These are phyloP conservation scores for Pseudonectria foliicola DNA, from an alignment of 2,329 filamentous ascomycete genomes.

Conservation along the genomic window DNA sequence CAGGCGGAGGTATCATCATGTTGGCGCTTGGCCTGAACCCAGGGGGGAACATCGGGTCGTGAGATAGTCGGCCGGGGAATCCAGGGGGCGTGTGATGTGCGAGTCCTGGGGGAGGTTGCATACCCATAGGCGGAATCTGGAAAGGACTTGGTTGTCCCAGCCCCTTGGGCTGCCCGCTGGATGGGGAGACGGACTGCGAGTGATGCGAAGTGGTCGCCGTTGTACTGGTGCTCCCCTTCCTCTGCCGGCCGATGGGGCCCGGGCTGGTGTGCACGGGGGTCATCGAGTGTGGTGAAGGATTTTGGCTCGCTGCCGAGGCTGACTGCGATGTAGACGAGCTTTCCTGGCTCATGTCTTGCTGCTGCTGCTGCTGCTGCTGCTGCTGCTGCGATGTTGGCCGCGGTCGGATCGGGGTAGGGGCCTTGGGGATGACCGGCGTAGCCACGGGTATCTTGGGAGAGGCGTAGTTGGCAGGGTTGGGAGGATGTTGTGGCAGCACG, in stretches of 20 bases:
- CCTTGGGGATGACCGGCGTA: constrained; percentile 76
- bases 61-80: constrained; percentile 53
- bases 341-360: constrained; percentile 64
- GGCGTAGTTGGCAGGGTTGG: constrained; percentile 50
- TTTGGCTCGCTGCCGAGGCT: constrained; percentile 45
- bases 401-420: constrained; percentile 68
- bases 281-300: constrained; percentile 51
- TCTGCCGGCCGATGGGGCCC: constrained; percentile 53
- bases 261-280: constrained; percentile 61
- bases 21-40: constrained; percentile 39
- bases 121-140: constrained; percentile 47
- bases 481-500: constrained; percentile 52
- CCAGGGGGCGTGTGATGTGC: constrained; percentile 35
- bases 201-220: constrained; percentile 22
- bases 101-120: constrained; percentile 39
- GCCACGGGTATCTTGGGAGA: constrained; percentile 76
- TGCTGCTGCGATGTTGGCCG: constrained; percentile 79
- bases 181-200: constrained; percentile 50
- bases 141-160: constrained; percentile 39
- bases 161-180: constrained; percentile 30
- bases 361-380: constrained; percentile 55
- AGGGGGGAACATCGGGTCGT: constrained; percentile 40
- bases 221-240: constrained; percentile 51
- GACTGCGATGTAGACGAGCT: constrained; percentile 66
- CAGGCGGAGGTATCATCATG: constrained; percentile 44